Evolutionary conservation across 352 stramenopile genomes (phyloP).

Genomic region (Globisporangium rhizosaccharum): DNA sequence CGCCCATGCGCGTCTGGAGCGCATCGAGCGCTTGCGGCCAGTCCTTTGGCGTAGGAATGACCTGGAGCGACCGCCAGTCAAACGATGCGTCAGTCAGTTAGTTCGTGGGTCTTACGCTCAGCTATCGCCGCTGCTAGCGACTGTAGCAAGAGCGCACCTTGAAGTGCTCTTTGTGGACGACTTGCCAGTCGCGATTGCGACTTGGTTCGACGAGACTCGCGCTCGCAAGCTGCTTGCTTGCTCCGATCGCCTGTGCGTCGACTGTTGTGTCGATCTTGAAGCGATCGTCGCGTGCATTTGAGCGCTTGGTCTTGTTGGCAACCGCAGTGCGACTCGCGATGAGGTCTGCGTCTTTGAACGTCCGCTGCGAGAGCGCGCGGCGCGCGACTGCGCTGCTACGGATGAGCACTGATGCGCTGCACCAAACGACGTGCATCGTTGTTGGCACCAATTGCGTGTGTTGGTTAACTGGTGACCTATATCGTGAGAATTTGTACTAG

Average conservation of each 20-base stretch:
- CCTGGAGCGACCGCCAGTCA: slow-evolving; percentile 12
- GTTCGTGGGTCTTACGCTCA: background rate
- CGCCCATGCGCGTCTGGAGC: slow-evolving; percentile 53
- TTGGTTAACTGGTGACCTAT: no score
- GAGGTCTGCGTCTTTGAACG: background rate
- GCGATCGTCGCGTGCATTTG: background rate
- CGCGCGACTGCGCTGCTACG: background rate
- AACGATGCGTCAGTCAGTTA: background rate
- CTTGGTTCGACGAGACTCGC: slow-evolving; percentile 20
- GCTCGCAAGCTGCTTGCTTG: slow-evolving; percentile 20
- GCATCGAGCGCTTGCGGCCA: slow-evolving; percentile 43
- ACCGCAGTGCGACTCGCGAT: background rate
- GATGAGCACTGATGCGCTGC: background rate
- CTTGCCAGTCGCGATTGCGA: slow-evolving; percentile 39
- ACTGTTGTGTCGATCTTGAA: slow-evolving; percentile 10
- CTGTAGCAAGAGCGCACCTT: slow-evolving; percentile 9
- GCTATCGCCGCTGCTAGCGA: background rate
- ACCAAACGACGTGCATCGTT: background rate
- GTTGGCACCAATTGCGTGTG: no score
- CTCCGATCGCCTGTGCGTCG: slow-evolving; percentile 7
- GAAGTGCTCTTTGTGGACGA: slow-evolving; percentile 48
- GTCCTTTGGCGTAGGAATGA: slow-evolving; percentile 29
- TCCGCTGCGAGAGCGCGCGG: background rate
- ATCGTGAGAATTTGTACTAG: background rate
- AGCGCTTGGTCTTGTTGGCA: slow-evolving; percentile 3